Percentiles rank a stretch among this genome's conserved stretches.
These are phyloP conservation scores for Cladosporium sp. DNA, from an alignment of 2,329 filamentous ascomycete genomes.

Conservation along the genomic window DNA sequence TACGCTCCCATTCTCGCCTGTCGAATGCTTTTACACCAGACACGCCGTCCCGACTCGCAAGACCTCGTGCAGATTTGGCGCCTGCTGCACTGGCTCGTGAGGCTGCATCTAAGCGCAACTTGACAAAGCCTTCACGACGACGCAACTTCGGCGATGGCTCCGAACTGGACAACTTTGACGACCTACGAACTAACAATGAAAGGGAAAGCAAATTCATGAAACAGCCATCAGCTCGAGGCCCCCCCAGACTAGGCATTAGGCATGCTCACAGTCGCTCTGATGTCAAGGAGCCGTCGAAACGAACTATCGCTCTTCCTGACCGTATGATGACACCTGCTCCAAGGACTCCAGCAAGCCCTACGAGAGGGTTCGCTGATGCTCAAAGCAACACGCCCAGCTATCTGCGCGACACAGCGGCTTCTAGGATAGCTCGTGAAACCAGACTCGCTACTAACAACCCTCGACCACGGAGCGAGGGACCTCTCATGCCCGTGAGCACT, in stretches of 20 bases:
- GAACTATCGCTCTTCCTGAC: slow-evolving; percentile 31
- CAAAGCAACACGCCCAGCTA: slow-evolving; percentile 53
- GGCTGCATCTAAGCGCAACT: slow-evolving; percentile 58
- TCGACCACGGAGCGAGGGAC: slow-evolving; percentile 40
- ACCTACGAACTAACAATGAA: slow-evolving; percentile 79
- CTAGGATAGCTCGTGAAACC: slow-evolving; percentile 57
- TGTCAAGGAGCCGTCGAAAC: slow-evolving; percentile 23
- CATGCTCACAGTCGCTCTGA: slow-evolving; percentile 27
- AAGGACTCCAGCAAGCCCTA: slow-evolving; percentile 50
- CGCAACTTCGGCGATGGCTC: slow-evolving; percentile 84
- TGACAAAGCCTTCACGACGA: slow-evolving; percentile 65
- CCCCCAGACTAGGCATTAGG: slow-evolving; percentile 46
- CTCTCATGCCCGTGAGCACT: slow-evolving; percentile 47
- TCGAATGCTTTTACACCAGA: slow-evolving; percentile 44
- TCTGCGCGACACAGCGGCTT: slow-evolving; percentile 60
- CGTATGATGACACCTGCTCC: slow-evolving; percentile 42
- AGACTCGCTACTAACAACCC: slow-evolving; percentile 39
- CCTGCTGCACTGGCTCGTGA: slow-evolving; percentile 45
- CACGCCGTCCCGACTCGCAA: slow-evolving; percentile 40
- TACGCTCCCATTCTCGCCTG: slow-evolving; percentile 42
- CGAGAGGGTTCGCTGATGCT: slow-evolving; percentile 35
- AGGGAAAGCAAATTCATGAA: slow-evolving; percentile 78
- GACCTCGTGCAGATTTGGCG: slow-evolving; percentile 35
- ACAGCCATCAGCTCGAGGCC: slow-evolving; percentile 63
- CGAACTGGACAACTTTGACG: slow-evolving; percentile 89